phyloP scores from a whole-genome alignment of 1,284 basidiomycete species.

The Inonotus obliquus region DNA sequence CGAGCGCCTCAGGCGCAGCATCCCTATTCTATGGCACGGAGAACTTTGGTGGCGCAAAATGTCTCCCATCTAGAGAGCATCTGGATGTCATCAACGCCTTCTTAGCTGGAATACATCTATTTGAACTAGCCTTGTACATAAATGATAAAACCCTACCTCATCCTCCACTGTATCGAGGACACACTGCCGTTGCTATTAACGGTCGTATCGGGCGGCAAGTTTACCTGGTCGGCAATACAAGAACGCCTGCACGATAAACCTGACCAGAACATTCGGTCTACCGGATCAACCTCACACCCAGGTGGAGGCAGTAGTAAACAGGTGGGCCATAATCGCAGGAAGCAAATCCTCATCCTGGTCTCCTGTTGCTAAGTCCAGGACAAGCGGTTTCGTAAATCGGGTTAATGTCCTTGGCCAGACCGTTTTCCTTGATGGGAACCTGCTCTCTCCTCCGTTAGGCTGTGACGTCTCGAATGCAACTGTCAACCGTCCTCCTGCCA shows the following conservation, averaged over 20 bases:
- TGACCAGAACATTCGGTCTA: too few relatives aligned
- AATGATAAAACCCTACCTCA: conserved; percentile 66
- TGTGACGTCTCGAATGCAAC: too few relatives aligned
- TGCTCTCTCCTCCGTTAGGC: too few relatives aligned
- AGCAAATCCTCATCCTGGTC: too few relatives aligned
- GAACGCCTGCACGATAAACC: conserved; percentile 88
- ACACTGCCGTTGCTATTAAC: conserved; percentile 87
- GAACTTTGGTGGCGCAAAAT: too few relatives aligned
- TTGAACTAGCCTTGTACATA: conserved; percentile 65
- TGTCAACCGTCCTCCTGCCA: too few relatives aligned
- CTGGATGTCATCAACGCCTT: too few relatives aligned
- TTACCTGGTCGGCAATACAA: conserved; percentile 84
- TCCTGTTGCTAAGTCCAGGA: too few relatives aligned
- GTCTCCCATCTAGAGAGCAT: too few relatives aligned
- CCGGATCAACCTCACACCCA: conserved; percentile 84
- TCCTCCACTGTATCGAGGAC: too few relatives aligned
- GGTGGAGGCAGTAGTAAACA: conserved; percentile 90
- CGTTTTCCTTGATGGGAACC: conserved; percentile 84
- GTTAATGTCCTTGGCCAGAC: conserved; percentile 93
- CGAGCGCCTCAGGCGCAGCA: conserved; percentile 57
- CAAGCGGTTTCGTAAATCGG: conserved; percentile 82
- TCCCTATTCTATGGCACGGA: too few relatives aligned
- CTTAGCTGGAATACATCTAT: conserved; percentile 84
- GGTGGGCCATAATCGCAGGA: conserved; percentile 58
- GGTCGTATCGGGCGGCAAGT: conserved; percentile 76